A percentile compares a stretch with the other conserved stretches of the same genome.
Conservation (phyloP, 768 basidiomycete species). For the Steccherinum ochraceum region DNA sequence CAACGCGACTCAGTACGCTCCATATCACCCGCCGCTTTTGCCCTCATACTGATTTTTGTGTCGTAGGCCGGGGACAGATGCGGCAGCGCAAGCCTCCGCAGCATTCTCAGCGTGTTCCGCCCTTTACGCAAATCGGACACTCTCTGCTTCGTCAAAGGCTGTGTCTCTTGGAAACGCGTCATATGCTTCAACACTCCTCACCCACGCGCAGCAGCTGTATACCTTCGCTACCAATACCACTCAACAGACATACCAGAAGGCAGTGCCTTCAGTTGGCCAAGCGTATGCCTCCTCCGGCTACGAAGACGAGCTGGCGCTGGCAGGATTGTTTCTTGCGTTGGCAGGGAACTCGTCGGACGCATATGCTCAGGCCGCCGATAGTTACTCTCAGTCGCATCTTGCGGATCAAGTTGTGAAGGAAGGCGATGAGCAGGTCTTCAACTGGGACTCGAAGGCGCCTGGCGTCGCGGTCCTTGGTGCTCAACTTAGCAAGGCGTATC, state of each 20-base stretch:
- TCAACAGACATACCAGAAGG: slow-evolving; percentile 58
- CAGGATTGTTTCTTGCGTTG: slow-evolving; percentile 70
- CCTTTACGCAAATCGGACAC: slow-evolving; percentile 60
- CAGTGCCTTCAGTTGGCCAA: slow-evolving; percentile 54
- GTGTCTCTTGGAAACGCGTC: slow-evolving; percentile 66
- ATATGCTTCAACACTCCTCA: slow-evolving; percentile 64
- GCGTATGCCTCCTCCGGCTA: slow-evolving; percentile 72
- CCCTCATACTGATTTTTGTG: background rate
- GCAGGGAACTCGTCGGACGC: slow-evolving; percentile 56
- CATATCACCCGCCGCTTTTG: background rate
- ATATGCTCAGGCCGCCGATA: slow-evolving; percentile 43
- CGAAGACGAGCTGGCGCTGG: slow-evolving; percentile 68
- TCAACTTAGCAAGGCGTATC: slow-evolving; percentile 59
- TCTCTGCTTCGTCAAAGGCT: slow-evolving; percentile 45
- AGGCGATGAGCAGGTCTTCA: slow-evolving; percentile 56
- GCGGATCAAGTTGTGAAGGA: slow-evolving; percentile 35
- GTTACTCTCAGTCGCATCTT: slow-evolving; percentile 3
- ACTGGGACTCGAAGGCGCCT: slow-evolving; percentile 85
- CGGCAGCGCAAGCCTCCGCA: slow-evolving; percentile 74
- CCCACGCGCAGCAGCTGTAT: slow-evolving; percentile 73
- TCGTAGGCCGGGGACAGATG: slow-evolving; percentile 78
- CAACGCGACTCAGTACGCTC: slow-evolving; percentile 49
- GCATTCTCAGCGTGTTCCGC: slow-evolving; percentile 85
- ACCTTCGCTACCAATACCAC: slow-evolving; percentile 66
- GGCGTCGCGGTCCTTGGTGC: slow-evolving; percentile 71